Evolutionary conservation across 2,329 filamentous ascomycete species (phyloP).

Genomic region (Colletotrichum phormii): DNA sequence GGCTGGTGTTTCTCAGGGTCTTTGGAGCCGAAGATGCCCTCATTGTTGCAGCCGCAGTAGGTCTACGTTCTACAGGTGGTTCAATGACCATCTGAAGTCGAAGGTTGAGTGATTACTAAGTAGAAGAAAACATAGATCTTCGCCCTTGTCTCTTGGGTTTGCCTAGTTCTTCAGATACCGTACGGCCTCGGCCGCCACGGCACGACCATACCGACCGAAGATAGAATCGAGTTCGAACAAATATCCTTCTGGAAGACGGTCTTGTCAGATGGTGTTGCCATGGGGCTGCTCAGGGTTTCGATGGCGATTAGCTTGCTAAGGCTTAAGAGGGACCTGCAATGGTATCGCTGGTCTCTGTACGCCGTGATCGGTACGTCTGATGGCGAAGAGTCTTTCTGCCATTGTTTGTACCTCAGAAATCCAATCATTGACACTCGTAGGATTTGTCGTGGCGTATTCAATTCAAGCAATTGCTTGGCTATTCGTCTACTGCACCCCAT

Average conservation of each 20-base stretch:
- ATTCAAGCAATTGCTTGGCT: constrained; percentile 39
- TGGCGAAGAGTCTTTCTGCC: no score
- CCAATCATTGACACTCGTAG: no score
- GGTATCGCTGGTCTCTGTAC: constrained; percentile 40
- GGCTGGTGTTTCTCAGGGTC: constrained; percentile 39
- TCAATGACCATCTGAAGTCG: no score
- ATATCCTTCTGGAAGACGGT: constrained; percentile 41
- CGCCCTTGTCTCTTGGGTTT: constrained; percentile 39
- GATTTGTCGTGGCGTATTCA: constrained; percentile 38
- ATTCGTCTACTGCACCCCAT: constrained; percentile 41
- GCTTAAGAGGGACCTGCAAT: constrained; percentile 38
- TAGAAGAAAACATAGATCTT: no score
- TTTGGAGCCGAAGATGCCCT: constrained; percentile 45
- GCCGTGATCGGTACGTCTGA: constrained; percentile 37
- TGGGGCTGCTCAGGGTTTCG: constrained; percentile 40
- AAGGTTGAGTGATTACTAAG: no score
- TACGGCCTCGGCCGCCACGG: constrained; percentile 40
- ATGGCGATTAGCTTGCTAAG: constrained; percentile 40
- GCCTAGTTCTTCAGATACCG: constrained; percentile 40
- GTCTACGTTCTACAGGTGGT: no score
- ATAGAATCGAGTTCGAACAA: constrained; percentile 38
- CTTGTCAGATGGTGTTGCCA: constrained; percentile 39
- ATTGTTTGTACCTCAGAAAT: no score
- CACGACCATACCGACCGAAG: constrained; percentile 21
- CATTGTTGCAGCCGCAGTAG: constrained; percentile 40